phyloP scores from a whole-genome alignment of 1,284 basidiomycete species.

The Dichomitus squalens region DNA sequence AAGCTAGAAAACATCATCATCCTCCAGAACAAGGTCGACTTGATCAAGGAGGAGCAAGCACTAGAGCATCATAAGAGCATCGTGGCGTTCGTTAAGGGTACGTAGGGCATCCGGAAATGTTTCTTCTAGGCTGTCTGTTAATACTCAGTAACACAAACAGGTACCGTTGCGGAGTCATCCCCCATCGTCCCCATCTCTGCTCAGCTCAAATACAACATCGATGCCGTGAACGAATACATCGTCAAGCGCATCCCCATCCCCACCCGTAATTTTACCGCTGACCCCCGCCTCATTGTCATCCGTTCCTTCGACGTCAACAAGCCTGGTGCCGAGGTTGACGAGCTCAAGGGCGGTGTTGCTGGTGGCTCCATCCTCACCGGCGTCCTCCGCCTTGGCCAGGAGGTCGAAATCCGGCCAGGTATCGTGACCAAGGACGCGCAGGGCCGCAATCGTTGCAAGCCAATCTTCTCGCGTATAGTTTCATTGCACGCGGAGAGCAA shows the following conservation, averaged over 20 bases:
- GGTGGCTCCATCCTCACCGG: slow-evolving; percentile 96
- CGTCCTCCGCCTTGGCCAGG: slow-evolving; percentile 88
- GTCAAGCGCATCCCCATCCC: slow-evolving; percentile 96
- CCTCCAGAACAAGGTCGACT: slow-evolving; percentile 95
- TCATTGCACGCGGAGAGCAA: slow-evolving; percentile 95
- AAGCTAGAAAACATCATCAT: slow-evolving; percentile 98
- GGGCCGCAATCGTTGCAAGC: slow-evolving; percentile 90
- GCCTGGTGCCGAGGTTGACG: slow-evolving; percentile 95
- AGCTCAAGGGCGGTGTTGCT: slow-evolving; percentile 97
- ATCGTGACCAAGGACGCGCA: slow-evolving; percentile 95
- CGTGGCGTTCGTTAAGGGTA: slow-evolving; percentile 89
- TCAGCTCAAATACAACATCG: slow-evolving; percentile 98
- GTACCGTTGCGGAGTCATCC: slow-evolving; percentile 94
- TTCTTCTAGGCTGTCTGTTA: neutral
- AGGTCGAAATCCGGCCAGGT: slow-evolving; percentile 97
- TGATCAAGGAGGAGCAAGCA: slow-evolving; percentile 91
- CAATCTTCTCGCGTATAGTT: slow-evolving; percentile 92
- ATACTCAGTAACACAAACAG: slow-evolving; percentile 40
- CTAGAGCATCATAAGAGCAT: slow-evolving; percentile 95
- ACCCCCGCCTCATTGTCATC: slow-evolving; percentile 95
- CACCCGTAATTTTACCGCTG: slow-evolving; percentile 88
- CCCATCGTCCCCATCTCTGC: slow-evolving; percentile 99
- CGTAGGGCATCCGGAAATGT: slow-evolving; percentile 5
- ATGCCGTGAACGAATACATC: slow-evolving; percentile 99
- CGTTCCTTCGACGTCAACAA: slow-evolving; percentile 99